A percentile compares a stretch with the other conserved stretches of the same genome.
Conservation (phyloP, 306 rosid species). For the Hippophae tibetana region DNA sequence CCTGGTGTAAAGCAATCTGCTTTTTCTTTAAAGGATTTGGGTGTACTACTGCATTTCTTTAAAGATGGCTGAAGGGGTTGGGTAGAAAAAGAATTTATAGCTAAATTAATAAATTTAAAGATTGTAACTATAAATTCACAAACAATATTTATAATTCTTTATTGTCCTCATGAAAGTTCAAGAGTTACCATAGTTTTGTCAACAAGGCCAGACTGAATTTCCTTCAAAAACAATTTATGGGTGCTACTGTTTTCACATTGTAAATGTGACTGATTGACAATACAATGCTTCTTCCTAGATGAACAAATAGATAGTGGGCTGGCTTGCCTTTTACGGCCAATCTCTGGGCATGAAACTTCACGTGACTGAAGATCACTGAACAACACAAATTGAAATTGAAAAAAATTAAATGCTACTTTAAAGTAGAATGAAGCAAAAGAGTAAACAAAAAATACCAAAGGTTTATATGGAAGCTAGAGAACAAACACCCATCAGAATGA, state of each 20-base stretch:
- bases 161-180: conserved; percentile 13
- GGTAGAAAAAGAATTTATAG: conserved; percentile 24
- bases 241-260: conserved; percentile 24
- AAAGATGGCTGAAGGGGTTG: conserved; percentile 32
- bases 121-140: background rate
- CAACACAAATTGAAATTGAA: conserved; percentile 1
- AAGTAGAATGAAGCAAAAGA: background rate
- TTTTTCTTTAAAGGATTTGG: conserved; percentile 31
- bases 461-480: background rate
- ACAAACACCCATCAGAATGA: background rate
- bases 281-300: conserved; percentile 29
- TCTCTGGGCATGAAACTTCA: conserved; percentile 28
- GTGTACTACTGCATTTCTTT: conserved; percentile 52
- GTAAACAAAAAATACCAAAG: background rate
- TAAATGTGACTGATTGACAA: conserved; percentile 20
- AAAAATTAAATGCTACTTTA: conserved; percentile 1
- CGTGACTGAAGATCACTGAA: conserved; percentile 36
- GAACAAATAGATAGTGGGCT: conserved; percentile 24
- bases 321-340: conserved; percentile 33
- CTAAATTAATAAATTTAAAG: conserved; percentile 33
- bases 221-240: conserved; percentile 19
- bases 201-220: conserved; percentile 26
- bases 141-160: too few species aligned
- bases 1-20: conserved; percentile 63
- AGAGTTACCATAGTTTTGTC: conserved; percentile 27